Conservation (phyloP, 2,329 filamentous ascomycete species). For the Zymoseptoria ardabiliae region DNA sequence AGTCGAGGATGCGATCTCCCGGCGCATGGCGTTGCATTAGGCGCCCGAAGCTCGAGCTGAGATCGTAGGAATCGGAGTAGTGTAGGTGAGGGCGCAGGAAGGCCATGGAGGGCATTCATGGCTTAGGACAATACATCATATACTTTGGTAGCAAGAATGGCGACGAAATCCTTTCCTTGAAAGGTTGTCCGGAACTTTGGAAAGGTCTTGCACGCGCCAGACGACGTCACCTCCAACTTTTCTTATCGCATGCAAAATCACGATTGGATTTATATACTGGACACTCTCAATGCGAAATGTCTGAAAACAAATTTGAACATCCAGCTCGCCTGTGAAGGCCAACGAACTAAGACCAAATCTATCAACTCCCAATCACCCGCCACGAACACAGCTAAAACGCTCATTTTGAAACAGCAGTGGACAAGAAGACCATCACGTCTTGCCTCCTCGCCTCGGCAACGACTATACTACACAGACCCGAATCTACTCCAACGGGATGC, state of each 20-base stretch:
- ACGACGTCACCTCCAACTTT: neutral
- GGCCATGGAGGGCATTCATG: slow-evolving; percentile 24
- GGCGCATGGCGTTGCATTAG: slow-evolving; percentile 26
- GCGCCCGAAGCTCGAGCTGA: slow-evolving; percentile 56
- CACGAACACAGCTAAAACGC: neutral
- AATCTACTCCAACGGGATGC: slow-evolving; percentile 59
- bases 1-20: slow-evolving; percentile 27
- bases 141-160: neutral
- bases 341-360: neutral
- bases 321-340: neutral
- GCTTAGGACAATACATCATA: slow-evolving; percentile 6
- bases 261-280: neutral
- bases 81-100: slow-evolving; percentile 42
- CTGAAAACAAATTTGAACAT: neutral
- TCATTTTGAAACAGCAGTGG: neutral
- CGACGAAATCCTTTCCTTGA: neutral
- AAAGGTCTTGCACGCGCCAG: neutral
- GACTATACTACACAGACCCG: neutral
- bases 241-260: neutral
- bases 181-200: neutral
- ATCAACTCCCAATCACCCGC: neutral
- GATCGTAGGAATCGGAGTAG: slow-evolving; percentile 66
- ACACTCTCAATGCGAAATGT: neutral
- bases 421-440: neutral
- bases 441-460: neutral